phyloP scores from a whole-genome alignment of 768 basidiomycete species.

The Boletus rubroflammeus region DNA sequence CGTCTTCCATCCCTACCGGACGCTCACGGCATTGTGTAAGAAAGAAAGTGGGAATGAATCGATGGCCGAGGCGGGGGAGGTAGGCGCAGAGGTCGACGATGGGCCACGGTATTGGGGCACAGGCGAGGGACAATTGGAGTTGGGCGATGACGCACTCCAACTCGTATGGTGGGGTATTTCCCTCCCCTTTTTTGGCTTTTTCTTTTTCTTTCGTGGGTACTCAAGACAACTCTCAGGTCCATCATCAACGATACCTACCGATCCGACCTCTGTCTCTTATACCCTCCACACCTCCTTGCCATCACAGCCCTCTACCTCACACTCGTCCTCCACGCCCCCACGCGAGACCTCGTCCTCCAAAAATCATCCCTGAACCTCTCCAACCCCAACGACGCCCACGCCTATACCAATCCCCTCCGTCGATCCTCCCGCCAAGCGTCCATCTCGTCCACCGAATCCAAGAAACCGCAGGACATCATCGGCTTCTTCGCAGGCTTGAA shows the following conservation, averaged over 20 bases:
- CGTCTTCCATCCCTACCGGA: slow-evolving; percentile 94
- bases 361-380: slow-evolving; percentile 30
- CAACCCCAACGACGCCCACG: slow-evolving; percentile 11
- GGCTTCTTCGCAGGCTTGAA: slow-evolving; percentile 83
- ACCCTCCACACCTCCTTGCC: slow-evolving; percentile 94
- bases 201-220: neutral
- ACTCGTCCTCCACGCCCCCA: slow-evolving; percentile 66
- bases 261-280: slow-evolving; percentile 87
- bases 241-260: slow-evolving; percentile 96
- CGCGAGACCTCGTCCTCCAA: slow-evolving; percentile 43
- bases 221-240: slow-evolving; percentile 54
- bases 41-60: slow-evolving; percentile 42
- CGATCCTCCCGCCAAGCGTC: slow-evolving; percentile 52
- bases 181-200: neutral
- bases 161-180: slow-evolving; percentile 77
- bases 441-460: slow-evolving; percentile 25
- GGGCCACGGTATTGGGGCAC: slow-evolving; percentile 73
- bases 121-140: slow-evolving; percentile 72
- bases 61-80: slow-evolving; percentile 53
- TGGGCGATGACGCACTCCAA: slow-evolving; percentile 76
- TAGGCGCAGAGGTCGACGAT: slow-evolving; percentile 54
- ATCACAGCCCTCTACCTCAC: slow-evolving; percentile 89
- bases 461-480: slow-evolving; percentile 62
- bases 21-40: slow-evolving; percentile 73
- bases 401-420: slow-evolving; percentile 40